Percentiles rank a stretch among this genome's conserved stretches.
Conservation (phyloP, 176 grass and related monocot genomes). For the Oryza australiensis region DNA sequence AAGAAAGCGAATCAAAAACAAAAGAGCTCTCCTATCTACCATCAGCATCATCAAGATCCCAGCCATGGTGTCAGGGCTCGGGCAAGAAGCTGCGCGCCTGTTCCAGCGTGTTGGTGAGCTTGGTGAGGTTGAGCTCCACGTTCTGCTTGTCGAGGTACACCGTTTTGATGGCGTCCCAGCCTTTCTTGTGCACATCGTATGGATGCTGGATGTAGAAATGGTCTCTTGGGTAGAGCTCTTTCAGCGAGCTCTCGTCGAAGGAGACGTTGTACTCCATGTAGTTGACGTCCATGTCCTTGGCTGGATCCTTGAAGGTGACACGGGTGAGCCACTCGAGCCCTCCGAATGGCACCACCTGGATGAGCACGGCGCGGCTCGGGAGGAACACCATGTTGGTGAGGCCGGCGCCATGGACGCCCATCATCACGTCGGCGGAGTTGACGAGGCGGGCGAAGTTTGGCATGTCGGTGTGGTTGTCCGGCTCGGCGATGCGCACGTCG, state of each 20-base stretch:
- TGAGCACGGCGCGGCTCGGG: constrained; percentile 57
- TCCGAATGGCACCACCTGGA: constrained; percentile 71
- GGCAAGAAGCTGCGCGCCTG: constrained; percentile 38
- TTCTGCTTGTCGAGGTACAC: constrained; percentile 67
- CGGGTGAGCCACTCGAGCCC: constrained; percentile 45
- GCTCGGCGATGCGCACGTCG: constrained; percentile 66
- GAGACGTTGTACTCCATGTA: constrained; percentile 81
- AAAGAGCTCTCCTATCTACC: constrained; percentile 30
- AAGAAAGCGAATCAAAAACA: neutral
- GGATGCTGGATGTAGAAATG: constrained; percentile 65
- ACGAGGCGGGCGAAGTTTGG: constrained; percentile 55
- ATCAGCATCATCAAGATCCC: neutral
- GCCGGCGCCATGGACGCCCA: constrained; percentile 75
- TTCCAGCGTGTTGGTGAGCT: constrained; percentile 42
- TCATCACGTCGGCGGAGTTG: constrained; percentile 72
- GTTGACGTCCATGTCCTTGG: constrained; percentile 47
- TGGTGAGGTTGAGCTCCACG: constrained; percentile 56
- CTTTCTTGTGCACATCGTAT: constrained; percentile 50
- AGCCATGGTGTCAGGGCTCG: neutral
- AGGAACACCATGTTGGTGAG: constrained; percentile 76
- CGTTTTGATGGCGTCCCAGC: constrained; percentile 46
- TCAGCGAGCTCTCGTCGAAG: constrained; percentile 65
- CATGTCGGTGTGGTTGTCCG: constrained; percentile 49
- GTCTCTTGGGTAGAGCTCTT: constrained; percentile 51
- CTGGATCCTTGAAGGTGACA: constrained; percentile 52